phyloP scores from a whole-genome alignment of 2,329 filamentous ascomycete genomes.

The Calonectria crousiana region DNA sequence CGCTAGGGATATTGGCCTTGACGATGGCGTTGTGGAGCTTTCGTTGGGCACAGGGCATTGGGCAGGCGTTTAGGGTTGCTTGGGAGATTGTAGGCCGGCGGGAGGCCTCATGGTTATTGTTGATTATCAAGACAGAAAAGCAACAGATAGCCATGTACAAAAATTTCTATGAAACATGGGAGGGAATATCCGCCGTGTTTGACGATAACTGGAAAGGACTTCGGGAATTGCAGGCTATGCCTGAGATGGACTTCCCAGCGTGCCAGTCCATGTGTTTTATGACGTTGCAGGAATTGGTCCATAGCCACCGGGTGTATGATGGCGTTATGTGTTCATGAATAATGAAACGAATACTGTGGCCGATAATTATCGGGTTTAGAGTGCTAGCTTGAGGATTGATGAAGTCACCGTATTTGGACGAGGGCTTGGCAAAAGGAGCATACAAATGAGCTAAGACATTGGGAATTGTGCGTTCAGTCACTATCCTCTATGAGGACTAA shows the following conservation, averaged over 20 bases:
- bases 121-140: conserved; percentile 9
- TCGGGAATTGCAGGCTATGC: conserved; percentile 1
- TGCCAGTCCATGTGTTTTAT: background rate
- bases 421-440: background rate
- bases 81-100: conserved; percentile 10
- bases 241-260: background rate
- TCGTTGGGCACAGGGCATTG: conserved; percentile 27
- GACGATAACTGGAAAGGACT: conserved; percentile 19
- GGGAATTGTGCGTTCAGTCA: background rate
- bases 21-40: conserved; percentile 30
- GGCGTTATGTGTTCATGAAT: background rate
- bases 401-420: conserved; percentile 6
- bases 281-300: background rate
- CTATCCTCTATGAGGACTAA: background rate
- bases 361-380: background rate
- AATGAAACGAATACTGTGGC: background rate
- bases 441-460: background rate
- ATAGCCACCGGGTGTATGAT: background rate
- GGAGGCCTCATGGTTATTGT: conserved; percentile 21
- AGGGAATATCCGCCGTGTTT: conserved; percentile 12
- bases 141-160: conserved; percentile 18
- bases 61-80: conserved; percentile 27
- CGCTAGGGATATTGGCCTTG: conserved; percentile 18
- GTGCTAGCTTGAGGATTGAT: background rate
- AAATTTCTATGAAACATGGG: background rate